phyloP scores from a whole-genome alignment of 78 protist genomes.

The Dictyostelium purpureum region DNA sequence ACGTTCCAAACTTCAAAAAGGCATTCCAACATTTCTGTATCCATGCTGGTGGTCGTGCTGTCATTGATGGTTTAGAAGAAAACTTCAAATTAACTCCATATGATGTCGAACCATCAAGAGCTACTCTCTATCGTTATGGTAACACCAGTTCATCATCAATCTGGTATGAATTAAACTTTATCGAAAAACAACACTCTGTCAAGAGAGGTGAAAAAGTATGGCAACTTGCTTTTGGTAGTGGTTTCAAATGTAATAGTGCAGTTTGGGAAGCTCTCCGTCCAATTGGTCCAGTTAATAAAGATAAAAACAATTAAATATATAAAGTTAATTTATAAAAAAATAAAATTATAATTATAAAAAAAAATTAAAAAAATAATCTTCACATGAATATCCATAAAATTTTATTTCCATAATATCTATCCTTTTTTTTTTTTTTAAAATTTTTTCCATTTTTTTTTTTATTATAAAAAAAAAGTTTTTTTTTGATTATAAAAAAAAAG shows the following conservation, averaged over 20 bases:
- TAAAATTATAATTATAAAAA: no score
- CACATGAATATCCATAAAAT: no score
- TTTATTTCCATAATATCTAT: no score
- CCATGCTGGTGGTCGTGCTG: conserved; percentile 95
- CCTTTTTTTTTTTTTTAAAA: no score
- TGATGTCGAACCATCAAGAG: conserved; percentile 90
- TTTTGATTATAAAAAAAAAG: no score
- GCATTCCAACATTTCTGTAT: conserved; percentile 89
- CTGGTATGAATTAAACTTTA: conserved; percentile 89
- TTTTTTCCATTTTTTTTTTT: no score
- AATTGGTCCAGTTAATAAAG: conserved; percentile 1
- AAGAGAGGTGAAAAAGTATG: conserved; percentile 77
- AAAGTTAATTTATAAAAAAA: no score
- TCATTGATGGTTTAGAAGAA: conserved; percentile 88
- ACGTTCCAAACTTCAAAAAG: conserved; percentile 89
- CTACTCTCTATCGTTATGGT: conserved; percentile 89
- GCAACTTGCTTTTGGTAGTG: conserved; percentile 89
- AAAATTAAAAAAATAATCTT: no score
- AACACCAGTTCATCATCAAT: conserved; percentile 84
- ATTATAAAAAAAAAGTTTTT: no score
- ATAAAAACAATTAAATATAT: no score
- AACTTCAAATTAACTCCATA: conserved; percentile 72
- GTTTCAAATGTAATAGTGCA: conserved; percentile 86
- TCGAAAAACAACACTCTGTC: conserved; percentile 71
- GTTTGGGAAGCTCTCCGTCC: conserved; percentile 82